A percentile compares a stretch with the other conserved stretches of the same genome.
phyloP scores from a whole-genome alignment of 352 stramenopile species.

The Pythium vanterpoolii region DNA sequence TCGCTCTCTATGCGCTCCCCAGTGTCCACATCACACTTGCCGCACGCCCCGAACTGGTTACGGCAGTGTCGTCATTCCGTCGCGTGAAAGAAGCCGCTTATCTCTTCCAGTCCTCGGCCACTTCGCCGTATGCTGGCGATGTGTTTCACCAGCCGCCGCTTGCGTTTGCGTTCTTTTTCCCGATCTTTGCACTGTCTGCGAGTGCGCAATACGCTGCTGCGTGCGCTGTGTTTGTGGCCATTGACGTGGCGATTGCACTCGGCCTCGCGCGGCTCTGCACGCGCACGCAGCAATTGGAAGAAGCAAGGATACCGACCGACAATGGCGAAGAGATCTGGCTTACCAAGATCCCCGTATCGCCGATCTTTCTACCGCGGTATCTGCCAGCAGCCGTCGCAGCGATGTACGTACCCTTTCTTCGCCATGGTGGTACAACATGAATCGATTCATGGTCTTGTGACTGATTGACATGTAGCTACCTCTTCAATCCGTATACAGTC shows the following conservation, averaged over 20 bases:
- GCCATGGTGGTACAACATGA: not conserved
- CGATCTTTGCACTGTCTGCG: slow-evolving; percentile 29
- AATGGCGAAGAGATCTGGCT: slow-evolving; percentile 64
- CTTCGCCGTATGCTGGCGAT: slow-evolving; percentile 72
- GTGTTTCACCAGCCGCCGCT: slow-evolving; percentile 82
- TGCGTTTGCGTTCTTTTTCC: slow-evolving; percentile 66
- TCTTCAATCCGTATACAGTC: slow-evolving; percentile 81
- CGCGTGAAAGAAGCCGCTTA: slow-evolving; percentile 61
- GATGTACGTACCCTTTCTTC: slow-evolving; percentile 30
- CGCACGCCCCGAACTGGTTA: slow-evolving; percentile 62
- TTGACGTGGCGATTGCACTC: slow-evolving; percentile 57
- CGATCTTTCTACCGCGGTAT: slow-evolving; percentile 45
- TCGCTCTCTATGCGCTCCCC: slow-evolving; percentile 33
- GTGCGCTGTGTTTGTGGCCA: slow-evolving; percentile 41
- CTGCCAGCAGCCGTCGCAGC: slow-evolving; percentile 46
- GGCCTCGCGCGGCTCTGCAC: slow-evolving; percentile 55
- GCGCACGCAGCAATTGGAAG: slow-evolving; percentile 41
- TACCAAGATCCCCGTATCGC: slow-evolving; percentile 65
- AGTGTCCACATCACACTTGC: slow-evolving; percentile 37
- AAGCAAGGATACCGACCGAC: slow-evolving; percentile 35
- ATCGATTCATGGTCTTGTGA: not conserved
- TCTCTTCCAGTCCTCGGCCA: slow-evolving; percentile 38
- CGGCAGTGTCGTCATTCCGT: slow-evolving; percentile 53
- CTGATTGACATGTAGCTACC: slow-evolving; percentile 27
- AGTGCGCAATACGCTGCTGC: slow-evolving; percentile 27